Conservation (phyloP, 2,329 filamentous ascomycete genomes). For the Fusarium sp. region DNA sequence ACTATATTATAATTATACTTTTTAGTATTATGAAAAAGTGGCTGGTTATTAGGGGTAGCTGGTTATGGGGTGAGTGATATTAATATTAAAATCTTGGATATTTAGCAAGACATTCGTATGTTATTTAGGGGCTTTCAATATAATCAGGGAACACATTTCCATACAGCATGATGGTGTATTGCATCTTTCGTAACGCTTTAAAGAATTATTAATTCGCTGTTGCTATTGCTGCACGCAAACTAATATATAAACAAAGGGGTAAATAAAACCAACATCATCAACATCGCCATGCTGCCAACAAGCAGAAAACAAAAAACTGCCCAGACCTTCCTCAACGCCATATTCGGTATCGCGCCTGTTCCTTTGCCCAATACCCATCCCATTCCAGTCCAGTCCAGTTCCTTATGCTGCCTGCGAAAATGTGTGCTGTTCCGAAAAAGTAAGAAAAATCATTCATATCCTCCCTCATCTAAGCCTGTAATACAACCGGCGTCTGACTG, state of each 20-base stretch:
- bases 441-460: conserved; percentile 14
- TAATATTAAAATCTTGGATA: too few relatives aligned
- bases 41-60: too few relatives aligned
- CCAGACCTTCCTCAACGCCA: conserved; percentile 52
- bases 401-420: conserved; percentile 41
- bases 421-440: conserved; percentile 34
- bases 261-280: conserved; percentile 47
- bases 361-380: conserved; percentile 38
- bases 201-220: conserved; percentile 21
- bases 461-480: conserved; percentile 23
- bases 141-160: too few relatives aligned
- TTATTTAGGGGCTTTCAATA: too few relatives aligned
- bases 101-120: too few relatives aligned
- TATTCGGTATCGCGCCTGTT: conserved; percentile 45
- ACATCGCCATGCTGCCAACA: conserved; percentile 53
- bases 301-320: conserved; percentile 44
- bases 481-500: conserved; percentile 10
- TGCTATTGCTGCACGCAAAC: conserved; percentile 24
- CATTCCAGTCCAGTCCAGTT: conserved; percentile 40
- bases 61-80: too few relatives aligned
- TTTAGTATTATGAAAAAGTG: too few relatives aligned
- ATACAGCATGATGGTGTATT: not conserved
- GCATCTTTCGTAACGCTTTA: not conserved
- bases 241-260: conserved; percentile 34
- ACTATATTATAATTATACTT: too few relatives aligned